A percentile compares a stretch with the other conserved stretches of the same genome.
Evolutionary conservation across 2,329 filamentous ascomycete species (phyloP).

Genomic region (Nigrospora oryzae): DNA sequence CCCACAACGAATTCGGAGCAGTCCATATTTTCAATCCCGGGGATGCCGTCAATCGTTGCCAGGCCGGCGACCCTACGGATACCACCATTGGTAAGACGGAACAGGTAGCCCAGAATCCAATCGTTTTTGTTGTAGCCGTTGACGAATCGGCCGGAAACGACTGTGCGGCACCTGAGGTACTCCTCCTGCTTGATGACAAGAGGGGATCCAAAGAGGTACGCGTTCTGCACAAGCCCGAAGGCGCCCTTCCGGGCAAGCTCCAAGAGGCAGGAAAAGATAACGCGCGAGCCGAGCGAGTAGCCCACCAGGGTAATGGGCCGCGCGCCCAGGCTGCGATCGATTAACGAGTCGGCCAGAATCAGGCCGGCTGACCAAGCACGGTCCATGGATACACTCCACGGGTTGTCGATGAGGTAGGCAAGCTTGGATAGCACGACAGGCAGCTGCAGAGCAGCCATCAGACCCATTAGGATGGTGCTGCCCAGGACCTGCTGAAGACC

Average conservation of each 20-base stretch:
- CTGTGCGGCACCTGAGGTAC: constrained; percentile 69
- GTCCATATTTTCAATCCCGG: constrained; percentile 81
- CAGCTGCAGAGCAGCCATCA: constrained; percentile 92
- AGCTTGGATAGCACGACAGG: constrained; percentile 89
- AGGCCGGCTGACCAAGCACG: constrained; percentile 81
- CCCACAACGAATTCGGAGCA: constrained; percentile 79
- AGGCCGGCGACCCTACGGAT: constrained; percentile 84
- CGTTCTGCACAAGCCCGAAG: constrained; percentile 84
- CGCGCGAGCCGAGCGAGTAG: constrained; percentile 84
- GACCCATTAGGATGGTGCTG: constrained; percentile 74
- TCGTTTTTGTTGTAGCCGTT: constrained; percentile 93
- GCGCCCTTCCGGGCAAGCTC: constrained; percentile 81
- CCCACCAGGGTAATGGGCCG: constrained; percentile 88
- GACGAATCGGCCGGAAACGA: constrained; percentile 86
- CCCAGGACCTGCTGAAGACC: constrained; percentile 92
- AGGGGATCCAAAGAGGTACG: constrained; percentile 89
- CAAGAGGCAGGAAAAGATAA: constrained; percentile 85
- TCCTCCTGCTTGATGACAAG: constrained; percentile 89
- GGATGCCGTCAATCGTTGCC: constrained; percentile 64
- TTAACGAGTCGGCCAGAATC: constrained; percentile 88
- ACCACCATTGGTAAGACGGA: constrained; percentile 86
- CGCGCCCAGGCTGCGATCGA: constrained; percentile 84
- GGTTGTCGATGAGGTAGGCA: constrained; percentile 94
- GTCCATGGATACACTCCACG: constrained; percentile 93
- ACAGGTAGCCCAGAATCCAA: constrained; percentile 95